Base-by-base conservation (phyloP, 2,329 filamentous ascomycete species). In the Paracamarosporium sp. region DNA sequence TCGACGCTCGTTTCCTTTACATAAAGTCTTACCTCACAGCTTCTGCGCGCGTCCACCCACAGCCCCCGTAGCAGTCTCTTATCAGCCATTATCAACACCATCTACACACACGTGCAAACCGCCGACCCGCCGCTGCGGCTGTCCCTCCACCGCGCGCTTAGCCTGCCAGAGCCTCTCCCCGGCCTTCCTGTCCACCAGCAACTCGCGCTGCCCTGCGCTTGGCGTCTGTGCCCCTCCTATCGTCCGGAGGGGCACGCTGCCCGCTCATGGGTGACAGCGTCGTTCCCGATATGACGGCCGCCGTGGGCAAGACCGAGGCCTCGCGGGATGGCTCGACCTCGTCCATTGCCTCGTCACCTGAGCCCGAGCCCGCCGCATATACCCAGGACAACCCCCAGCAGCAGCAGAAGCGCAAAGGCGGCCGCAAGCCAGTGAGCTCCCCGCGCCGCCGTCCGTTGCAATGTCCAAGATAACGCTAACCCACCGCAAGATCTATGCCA, bases 391-490 rank as follows among this genome's bases (percentile, higher is more conserved):
- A 80, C 65, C 78, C 78, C 58, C 73, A 74, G 55, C 76, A 78
- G 62, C 80, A 80, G 73, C 93, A 93, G 75, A 99, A 99, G 84
- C 88, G 95, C 74, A 99, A 99, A 83, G 95, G 95, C 73, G 95
- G 95, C 61, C 89, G 95, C 74, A 99, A 98, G 83, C 95, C 95
- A 74, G 95, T 98, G 88, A 79, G 87, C 84, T 66, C 58, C 63
- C 61, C 68, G 55, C 52, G 53, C 58, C 62, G 61, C 47, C 58
- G 48, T 40, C 61, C 61, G 66, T 66, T 40, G 57, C 63, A 48
- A 70, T 76, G 72, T 72, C 71, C 47, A 70, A 68, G 59, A 70
- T 71, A 62, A 69, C 59, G 72, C 76, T 79, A 76, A 79, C 76
- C 57, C 72, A 75, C 61, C 71, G 72, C 68, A 77, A 97, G 94